A percentile compares a stretch with the other conserved stretches of the same genome.
Conservation (phyloP, 306 rosid genomes). For the Albizia julibrissin region DNA sequence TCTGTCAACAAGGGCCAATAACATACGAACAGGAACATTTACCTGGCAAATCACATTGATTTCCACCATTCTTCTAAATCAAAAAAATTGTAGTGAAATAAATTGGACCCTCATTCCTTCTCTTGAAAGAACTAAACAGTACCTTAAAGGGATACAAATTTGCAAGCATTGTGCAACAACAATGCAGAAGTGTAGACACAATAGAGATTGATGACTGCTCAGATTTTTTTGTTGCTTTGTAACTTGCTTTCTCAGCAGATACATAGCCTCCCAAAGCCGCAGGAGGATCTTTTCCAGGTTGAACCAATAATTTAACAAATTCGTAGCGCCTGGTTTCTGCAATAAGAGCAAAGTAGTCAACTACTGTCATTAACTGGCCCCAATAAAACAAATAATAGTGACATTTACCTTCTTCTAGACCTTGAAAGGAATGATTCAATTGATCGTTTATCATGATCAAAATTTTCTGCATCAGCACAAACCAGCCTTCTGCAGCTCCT, state of each 20-base stretch:
- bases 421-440: constrained; percentile 72
- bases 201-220: constrained; percentile 45
- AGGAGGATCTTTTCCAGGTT: constrained; percentile 64
- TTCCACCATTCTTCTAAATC: constrained; percentile 18
- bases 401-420: constrained; percentile 78
- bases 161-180: constrained; percentile 78
- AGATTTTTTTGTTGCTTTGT: constrained; percentile 46
- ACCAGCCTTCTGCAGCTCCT: constrained; percentile 80
- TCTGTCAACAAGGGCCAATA: constrained; percentile 72
- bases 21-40: constrained; percentile 61
- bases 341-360: constrained; percentile 36
- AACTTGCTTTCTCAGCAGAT: constrained; percentile 43
- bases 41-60: constrained; percentile 50
- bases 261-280: constrained; percentile 61
- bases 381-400: constrained; percentile 17
- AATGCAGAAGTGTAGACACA: constrained; percentile 62
- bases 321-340: constrained; percentile 55
- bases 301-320: constrained; percentile 55
- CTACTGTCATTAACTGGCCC: constrained; percentile 17
- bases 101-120: not conserved
- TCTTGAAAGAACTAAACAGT: constrained; percentile 21
- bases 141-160: constrained; percentile 82
- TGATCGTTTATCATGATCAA: constrained; percentile 61
- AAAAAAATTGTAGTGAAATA: constrained; percentile 22
- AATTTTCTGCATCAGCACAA: constrained; percentile 67